These are phyloP conservation scores for Saraca asoca DNA, from an alignment of 331 rosid species.

Conservation along the genomic window DNA sequence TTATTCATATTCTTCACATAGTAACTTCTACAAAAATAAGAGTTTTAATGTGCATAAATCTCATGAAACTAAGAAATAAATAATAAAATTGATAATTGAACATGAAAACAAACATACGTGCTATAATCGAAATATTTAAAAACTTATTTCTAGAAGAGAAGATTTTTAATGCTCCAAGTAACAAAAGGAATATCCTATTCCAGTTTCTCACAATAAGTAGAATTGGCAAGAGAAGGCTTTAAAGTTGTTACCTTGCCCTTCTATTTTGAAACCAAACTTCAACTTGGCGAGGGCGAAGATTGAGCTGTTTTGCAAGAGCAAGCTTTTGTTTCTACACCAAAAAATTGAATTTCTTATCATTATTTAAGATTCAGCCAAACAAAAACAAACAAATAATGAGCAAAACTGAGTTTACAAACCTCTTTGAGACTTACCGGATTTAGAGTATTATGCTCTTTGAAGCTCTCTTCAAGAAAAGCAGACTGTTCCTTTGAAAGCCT, in stretches of 20 bases:
- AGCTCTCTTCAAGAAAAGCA: slow-evolving; percentile 81
- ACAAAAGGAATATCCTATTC: no score
- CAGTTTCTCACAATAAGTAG: background rate
- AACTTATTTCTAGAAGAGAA: no score
- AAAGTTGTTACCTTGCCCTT: slow-evolving; percentile 62
- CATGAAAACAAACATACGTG: no score
- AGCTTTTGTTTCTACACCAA: slow-evolving; percentile 59
- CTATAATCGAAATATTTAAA: no score
- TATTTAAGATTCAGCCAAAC: background rate
- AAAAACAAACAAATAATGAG: background rate
- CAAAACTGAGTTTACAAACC: background rate
- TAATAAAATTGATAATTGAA: no score
- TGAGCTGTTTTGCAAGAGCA: slow-evolving; percentile 67
- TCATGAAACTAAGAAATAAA: no score
- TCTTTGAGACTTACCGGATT: slow-evolving; percentile 56
- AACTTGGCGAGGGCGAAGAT: slow-evolving; percentile 74
- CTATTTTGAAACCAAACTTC: slow-evolving; percentile 87
- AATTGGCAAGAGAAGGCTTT: background rate
- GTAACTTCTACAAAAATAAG: no score
- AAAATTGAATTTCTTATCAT: background rate
- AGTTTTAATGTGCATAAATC: no score
- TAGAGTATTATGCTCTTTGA: slow-evolving; percentile 74
- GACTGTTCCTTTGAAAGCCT: slow-evolving; percentile 76
- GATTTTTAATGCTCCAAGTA: no score
- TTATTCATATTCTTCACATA: no score